Base-by-base conservation (phyloP, 2,329 filamentous ascomycete genomes). In the Helotiales sp. region DNA sequence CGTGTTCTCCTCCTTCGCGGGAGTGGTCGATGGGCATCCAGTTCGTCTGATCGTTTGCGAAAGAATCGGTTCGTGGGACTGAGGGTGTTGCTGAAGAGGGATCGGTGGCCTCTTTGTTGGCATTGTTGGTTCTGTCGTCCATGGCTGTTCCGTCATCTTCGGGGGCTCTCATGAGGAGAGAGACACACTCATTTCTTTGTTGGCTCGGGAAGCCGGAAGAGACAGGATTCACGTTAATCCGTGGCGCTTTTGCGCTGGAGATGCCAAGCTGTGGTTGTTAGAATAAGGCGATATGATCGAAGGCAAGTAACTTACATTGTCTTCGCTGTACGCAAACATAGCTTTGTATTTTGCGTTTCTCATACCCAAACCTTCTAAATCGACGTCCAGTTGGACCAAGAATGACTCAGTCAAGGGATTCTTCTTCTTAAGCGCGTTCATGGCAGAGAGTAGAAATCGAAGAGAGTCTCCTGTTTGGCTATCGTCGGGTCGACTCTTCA, bases 391-490 rank as follows among this genome's bases (percentile, higher is more conserved):
- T 72, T 98, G 95, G 2, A 95, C 90, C 33, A 98, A 77, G 75
- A 98, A 98, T 0, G 93, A 97, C 70, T 97, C 93, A 0, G 93
- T 96, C 50, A 99, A 79, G 0, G 93, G 93, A 64, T 96, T 97
- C 67, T 90, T 89, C 58, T 84, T 84, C 74, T 96, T 96, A 64
- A 98, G 75, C 3, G 90, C 91, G 64, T 92, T 89, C 86, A 99
- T 96, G 5, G 93, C 93, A 19, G 88, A 87, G 2, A 98, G 81
- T 15, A 98, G 81, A 71, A 99, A 98, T 55, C 93, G 87, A n/a
- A 98, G 77, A 0, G 92, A 93, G 55, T 93, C 88, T 17, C 80
- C 85, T 63, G 85, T 89, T 72, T 85, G 90, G 69, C 81, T 85
- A 72, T 98, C 93, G 29, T 93, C 88, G 0, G 93, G 91, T n/a